Percentiles rank a stretch among this genome's conserved stretches.
Conservation (phyloP, 148 eudicot species). For the Gaultheria prostrata region DNA sequence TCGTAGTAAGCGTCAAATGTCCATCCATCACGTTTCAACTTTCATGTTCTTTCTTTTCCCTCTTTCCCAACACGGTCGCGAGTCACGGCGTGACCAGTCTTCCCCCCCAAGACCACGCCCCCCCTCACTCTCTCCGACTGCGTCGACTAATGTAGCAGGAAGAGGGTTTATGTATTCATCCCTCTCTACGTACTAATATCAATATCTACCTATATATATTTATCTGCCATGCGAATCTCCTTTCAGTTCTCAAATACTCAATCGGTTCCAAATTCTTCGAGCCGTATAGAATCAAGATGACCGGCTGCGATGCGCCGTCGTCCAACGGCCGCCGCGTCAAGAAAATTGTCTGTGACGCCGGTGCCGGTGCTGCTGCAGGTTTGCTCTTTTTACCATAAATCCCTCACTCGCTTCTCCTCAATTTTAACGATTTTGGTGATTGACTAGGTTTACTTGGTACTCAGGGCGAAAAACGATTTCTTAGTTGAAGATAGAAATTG, state of each 20-base stretch:
- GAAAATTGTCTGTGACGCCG: constrained; percentile 55
- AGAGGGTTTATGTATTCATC: background rate
- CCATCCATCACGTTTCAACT: too few relatives aligned
- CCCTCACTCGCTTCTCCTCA: background rate
- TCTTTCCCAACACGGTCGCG: too few relatives aligned
- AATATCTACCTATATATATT: background rate
- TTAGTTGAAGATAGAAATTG: background rate
- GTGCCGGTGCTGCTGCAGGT: constrained; percentile 85
- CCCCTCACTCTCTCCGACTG: background rate
- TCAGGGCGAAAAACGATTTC: background rate
- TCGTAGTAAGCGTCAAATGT: too few relatives aligned
- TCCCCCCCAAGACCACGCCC: too few relatives aligned
- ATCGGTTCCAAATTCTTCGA: background rate
- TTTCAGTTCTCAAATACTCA: background rate
- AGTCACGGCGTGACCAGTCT: too few relatives aligned
- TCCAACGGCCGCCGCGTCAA: constrained; percentile 36
- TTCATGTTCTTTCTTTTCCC: too few relatives aligned
- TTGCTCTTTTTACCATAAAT: background rate
- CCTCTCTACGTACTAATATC: background rate
- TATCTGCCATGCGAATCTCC: constrained; percentile 1
- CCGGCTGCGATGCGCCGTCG: constrained; percentile 25
- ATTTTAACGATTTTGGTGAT: background rate
- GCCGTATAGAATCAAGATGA: constrained; percentile 19
- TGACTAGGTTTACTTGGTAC: background rate
- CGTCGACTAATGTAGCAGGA: too few relatives aligned